Evolutionary conservation across 495 filamentous ascomycete species (phyloP).

Genomic region (Lindgomyces ingoldianus): DNA sequence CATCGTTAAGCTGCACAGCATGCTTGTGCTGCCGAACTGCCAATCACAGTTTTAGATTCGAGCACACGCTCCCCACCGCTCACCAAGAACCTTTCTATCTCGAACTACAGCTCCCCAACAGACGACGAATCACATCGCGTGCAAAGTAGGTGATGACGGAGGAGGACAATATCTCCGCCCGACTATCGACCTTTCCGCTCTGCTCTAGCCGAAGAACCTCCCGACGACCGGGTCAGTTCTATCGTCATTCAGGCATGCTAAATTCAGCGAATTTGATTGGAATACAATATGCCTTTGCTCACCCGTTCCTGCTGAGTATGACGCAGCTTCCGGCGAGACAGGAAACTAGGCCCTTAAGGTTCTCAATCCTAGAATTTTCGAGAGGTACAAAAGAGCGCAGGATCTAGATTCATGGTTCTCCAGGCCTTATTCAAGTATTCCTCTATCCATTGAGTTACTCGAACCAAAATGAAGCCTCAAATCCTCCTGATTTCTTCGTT

Average conservation of each 20-base stretch:
- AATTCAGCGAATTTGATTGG: slow-evolving; percentile 9
- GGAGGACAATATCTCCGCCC: not conserved
- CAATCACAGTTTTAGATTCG: slow-evolving; percentile 9
- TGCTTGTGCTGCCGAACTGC: not conserved
- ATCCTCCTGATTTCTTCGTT: not conserved
- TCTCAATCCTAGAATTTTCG: not conserved
- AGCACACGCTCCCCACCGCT: slow-evolving; percentile 5
- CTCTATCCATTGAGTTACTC: slow-evolving; percentile 13
- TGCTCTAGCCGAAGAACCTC: not conserved
- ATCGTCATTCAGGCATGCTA: slow-evolving; percentile 2
- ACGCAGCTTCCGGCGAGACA: slow-evolving; percentile 3
- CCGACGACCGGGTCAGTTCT: not conserved
- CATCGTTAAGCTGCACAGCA: not conserved
- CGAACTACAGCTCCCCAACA: slow-evolving; percentile 1
- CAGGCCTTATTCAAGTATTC: not conserved
- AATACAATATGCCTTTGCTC: not conserved
- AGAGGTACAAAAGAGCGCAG: slow-evolving; percentile 17
- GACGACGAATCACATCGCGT: slow-evolving; percentile 4
- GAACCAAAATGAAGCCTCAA: slow-evolving; percentile 1
- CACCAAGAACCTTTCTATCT: not conserved
- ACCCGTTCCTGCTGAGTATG: slow-evolving; percentile 27
- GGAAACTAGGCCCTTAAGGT: not conserved
- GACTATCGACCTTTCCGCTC: not conserved
- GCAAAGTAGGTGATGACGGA: slow-evolving; percentile 6
- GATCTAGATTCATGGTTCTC: not conserved